Evolutionary conservation across 2,329 filamentous ascomycete species (phyloP).

Genomic region (Bipolaris gigantea): DNA sequence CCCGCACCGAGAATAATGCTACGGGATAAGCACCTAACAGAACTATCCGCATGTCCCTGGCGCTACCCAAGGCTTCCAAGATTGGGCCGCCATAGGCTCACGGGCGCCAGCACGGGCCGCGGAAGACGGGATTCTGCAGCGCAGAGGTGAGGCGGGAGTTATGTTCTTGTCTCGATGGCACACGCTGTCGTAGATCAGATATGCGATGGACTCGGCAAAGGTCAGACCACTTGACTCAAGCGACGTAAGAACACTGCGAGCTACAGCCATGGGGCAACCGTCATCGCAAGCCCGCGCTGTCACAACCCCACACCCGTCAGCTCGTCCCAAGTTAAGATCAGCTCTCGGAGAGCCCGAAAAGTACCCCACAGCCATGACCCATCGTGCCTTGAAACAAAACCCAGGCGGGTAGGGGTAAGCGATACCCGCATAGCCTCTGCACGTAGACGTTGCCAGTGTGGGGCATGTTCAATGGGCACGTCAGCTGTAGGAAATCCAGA

Average conservation of each 20-base stretch:
- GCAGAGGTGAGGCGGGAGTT: neutral
- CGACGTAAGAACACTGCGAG: neutral
- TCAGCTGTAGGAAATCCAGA: constrained; percentile 10
- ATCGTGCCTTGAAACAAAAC: neutral
- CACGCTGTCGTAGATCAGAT: neutral
- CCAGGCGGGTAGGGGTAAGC: constrained; percentile 6
- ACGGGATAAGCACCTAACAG: neutral
- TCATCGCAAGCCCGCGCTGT: neutral
- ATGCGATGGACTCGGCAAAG: neutral
- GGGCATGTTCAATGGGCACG: constrained; percentile 1
- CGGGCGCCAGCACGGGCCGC: neutral
- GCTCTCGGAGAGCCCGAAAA: neutral
- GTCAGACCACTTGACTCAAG: neutral
- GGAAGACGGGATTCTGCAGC: neutral
- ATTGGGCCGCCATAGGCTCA: neutral
- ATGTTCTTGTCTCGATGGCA: neutral
- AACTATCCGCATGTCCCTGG: neutral
- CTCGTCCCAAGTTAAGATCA: neutral
- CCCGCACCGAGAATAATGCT: neutral
- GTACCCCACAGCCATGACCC: neutral
- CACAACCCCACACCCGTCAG: constrained; percentile 1
- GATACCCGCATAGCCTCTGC: constrained; percentile 3
- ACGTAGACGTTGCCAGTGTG: neutral
- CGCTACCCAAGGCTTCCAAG: neutral
- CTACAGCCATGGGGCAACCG: neutral